These are phyloP conservation scores for Plicaturopsis crispa DNA, from an alignment of 768 basidiomycete species.

Conservation along the genomic window DNA sequence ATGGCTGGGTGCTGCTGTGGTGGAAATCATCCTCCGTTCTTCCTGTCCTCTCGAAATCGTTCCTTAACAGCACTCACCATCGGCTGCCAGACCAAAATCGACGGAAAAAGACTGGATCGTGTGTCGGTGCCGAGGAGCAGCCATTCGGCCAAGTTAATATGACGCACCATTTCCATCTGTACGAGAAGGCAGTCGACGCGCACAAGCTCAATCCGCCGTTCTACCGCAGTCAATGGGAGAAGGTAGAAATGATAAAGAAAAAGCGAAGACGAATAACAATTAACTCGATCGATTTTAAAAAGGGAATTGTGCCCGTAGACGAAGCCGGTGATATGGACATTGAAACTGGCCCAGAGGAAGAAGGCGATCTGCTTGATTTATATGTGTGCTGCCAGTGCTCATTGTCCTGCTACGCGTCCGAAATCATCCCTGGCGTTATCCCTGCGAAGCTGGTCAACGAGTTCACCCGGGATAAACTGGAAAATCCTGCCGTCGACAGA, in stretches of 20 bases:
- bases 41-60: slow-evolving; percentile 55
- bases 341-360: slow-evolving; percentile 21
- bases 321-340: slow-evolving; percentile 18
- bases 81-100: slow-evolving; percentile 50
- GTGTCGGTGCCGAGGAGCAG: slow-evolving; percentile 44
- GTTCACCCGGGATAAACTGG: slow-evolving; percentile 51
- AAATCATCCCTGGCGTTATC: slow-evolving; percentile 68
- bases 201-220: slow-evolving; percentile 56
- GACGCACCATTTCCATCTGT: slow-evolving; percentile 80
- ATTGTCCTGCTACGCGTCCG: slow-evolving; percentile 62
- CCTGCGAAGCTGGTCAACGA: slow-evolving; percentile 55
- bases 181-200: slow-evolving; percentile 64
- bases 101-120: slow-evolving; percentile 41
- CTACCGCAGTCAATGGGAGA: slow-evolving; percentile 51
- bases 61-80: slow-evolving; percentile 27
- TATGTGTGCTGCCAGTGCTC: slow-evolving; percentile 85
- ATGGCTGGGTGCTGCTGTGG: slow-evolving; percentile 72
- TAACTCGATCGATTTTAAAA: background rate
- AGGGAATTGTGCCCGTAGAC: slow-evolving; percentile 4
- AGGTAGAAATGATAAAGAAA: slow-evolving; percentile 40
- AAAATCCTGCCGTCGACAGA: slow-evolving; percentile 50
- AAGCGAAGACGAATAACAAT: slow-evolving; percentile 28
- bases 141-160: slow-evolving; percentile 41
- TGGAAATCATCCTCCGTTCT: slow-evolving; percentile 59
- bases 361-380: slow-evolving; percentile 50